Conservation (phyloP, 106 monocot species). For the Dioscorea dumetorum region DNA sequence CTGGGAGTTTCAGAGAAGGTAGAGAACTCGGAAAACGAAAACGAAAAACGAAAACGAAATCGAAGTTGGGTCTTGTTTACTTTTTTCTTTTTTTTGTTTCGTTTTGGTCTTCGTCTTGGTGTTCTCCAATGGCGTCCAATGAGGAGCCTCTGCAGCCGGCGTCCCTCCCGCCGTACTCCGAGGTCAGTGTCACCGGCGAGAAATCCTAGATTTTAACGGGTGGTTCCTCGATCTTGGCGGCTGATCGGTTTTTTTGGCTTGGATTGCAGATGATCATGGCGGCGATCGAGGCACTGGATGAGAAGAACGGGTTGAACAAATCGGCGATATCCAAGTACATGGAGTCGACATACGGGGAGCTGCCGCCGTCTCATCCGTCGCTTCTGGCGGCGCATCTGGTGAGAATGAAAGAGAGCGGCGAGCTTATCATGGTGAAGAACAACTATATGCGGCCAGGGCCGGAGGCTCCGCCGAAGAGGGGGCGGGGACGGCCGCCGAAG, state of each 20-base stretch:
- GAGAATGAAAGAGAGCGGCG: conserved; percentile 12
- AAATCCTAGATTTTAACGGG: neutral
- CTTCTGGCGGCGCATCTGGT: conserved; percentile 4
- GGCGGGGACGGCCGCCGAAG: conserved; percentile 21
- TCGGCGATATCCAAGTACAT: conserved; percentile 18
- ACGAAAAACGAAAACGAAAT: neutral
- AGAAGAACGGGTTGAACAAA: conserved; percentile 18
- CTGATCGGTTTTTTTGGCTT: neutral
- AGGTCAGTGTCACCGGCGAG: conserved; percentile 9
- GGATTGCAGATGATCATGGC: conserved; percentile 59
- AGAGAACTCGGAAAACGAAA: neutral
- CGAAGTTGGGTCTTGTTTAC: neutral
- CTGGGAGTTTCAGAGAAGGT: neutral
- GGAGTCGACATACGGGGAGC: conserved; percentile 12
- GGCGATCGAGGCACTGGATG: conserved; percentile 10
- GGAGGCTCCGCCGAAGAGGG: conserved; percentile 4
- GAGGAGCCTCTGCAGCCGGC: conserved; percentile 23
- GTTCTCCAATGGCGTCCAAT: conserved; percentile 14
- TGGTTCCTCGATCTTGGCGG: neutral
- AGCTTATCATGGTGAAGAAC: conserved; percentile 13
- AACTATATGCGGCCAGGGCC: conserved; percentile 10
- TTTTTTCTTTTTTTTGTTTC: neutral
- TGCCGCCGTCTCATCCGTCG: conserved; percentile 7
- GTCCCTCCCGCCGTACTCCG: conserved; percentile 29
- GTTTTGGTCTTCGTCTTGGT: neutral